Percentiles rank a stretch among this genome's conserved stretches.
Conservation (phyloP, 257 asterid genomes). For the Primulina huaijiensis region DNA sequence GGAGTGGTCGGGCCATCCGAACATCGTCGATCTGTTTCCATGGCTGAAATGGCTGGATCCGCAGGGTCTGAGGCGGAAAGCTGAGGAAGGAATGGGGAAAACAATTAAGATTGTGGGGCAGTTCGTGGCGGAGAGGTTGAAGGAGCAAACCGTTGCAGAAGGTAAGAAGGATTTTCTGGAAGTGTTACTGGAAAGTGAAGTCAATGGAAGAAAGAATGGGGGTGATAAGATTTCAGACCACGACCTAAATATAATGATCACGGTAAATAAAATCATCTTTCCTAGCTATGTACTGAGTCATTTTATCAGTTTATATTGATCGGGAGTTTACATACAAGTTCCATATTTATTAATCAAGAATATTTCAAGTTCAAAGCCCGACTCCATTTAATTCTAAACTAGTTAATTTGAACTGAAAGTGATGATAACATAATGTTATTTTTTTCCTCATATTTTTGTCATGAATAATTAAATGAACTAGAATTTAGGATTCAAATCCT, state of each 20-base stretch:
- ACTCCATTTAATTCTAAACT: too few species aligned
- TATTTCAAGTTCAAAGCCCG: too few species aligned
- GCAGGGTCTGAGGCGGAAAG: slow-evolving; percentile 46
- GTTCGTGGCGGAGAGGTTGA: slow-evolving; percentile 37
- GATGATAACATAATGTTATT: too few species aligned
- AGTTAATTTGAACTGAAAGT: too few species aligned
- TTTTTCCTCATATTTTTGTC: too few species aligned
- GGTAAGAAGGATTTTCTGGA: slow-evolving; percentile 46
- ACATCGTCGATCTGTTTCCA: slow-evolving; percentile 54
- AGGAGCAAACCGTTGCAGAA: slow-evolving; percentile 21
- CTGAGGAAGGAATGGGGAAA: slow-evolving; percentile 36
- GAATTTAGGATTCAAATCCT: too few species aligned
- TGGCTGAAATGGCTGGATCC: slow-evolving; percentile 47
- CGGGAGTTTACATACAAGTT: too few species aligned
- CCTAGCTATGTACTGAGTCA: not conserved
- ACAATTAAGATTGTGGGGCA: slow-evolving; percentile 36
- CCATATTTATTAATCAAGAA: too few species aligned
- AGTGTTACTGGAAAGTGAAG: slow-evolving; percentile 40
- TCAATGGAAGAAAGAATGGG: slow-evolving; percentile 11
- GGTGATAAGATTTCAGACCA: slow-evolving; percentile 32
- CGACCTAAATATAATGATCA: slow-evolving; percentile 43
- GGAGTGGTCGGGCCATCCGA: slow-evolving; percentile 53
- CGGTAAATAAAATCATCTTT: slow-evolving; percentile 33
- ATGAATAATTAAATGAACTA: too few species aligned
- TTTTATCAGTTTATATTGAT: too few species aligned